Evolutionary conservation across 108 stramenopile genomes (phyloP), one percentile per base, ranked within the genome.

Genomic region (Seminavis robusta): DNA sequence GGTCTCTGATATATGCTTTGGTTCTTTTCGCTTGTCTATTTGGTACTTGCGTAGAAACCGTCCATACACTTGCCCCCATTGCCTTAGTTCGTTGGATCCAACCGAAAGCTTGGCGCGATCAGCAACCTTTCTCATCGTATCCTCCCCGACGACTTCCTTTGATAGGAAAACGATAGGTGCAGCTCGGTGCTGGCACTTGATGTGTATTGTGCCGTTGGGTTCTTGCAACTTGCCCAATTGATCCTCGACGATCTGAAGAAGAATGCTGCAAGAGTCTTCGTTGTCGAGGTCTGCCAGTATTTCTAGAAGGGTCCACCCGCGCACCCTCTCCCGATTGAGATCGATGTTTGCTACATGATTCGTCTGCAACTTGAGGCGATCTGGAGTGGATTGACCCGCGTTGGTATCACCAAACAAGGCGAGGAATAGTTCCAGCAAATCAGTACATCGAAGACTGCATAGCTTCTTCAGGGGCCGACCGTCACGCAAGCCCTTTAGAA

Each of bases 221-320:
- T 17, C 3, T 27, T 24, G n/a, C 47, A 28, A 28, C 36, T 10
- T 11, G 39, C 17, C 20, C 30, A 30, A 29, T 26, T 60, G 59
- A 2, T 60, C 24, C 16, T 34, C 36, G 26, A 60, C 23, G 24
- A 56, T 27, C 26, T 60, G 59, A 34, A 60, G 47, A 23, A 60
- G 37, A 9, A 47, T 47, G 13, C 47, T 36, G 23, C 47, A 29
- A 8, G 59, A 31, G 21, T 48, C 47, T 3, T 25, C 23, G 19
- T 32, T 60, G 33, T 60, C 59, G n/a, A 48, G 33, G 25, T 60
- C 59, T 21, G 47, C 59, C 0, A 60, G 29, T 15, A 60, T 60
- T 10, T 60, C 59, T 6, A 60, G 47, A 15, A 47, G 7, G 8
- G 46, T 42, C 59, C 59, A 60, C 9, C 33, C 46, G 0, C 32